Conservation (phyloP, 495 filamentous ascomycete species). For the Xylaria telfairii region DNA sequence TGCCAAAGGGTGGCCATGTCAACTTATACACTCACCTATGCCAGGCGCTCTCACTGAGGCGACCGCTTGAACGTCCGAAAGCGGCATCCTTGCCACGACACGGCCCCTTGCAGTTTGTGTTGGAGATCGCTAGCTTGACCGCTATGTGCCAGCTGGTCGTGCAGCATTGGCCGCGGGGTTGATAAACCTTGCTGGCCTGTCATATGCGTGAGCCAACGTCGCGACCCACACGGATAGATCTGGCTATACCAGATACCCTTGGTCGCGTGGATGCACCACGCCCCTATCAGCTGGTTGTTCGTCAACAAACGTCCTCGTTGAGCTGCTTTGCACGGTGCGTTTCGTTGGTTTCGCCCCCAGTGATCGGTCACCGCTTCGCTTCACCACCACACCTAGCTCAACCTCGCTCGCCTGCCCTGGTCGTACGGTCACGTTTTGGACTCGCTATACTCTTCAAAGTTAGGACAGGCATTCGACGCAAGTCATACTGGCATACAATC, state of each 20-base stretch:
- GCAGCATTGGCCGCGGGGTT: conserved; percentile 23
- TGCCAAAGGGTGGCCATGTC: background rate
- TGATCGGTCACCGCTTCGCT: conserved; percentile 22
- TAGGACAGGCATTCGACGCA: conserved; percentile 20
- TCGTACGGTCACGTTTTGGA: background rate
- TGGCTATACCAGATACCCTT: conserved; percentile 15
- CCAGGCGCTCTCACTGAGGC: background rate
- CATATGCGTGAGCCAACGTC: conserved; percentile 13
- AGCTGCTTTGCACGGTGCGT: background rate
- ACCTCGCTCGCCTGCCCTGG: background rate
- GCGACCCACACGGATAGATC: conserved; percentile 27
- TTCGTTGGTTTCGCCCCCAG: conserved; percentile 9
- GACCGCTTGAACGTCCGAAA: conserved; percentile 19
- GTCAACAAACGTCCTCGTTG: background rate
- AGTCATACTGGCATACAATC: conserved; percentile 25
- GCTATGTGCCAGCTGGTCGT: conserved; percentile 28
- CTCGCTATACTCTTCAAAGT: conserved; percentile 8
- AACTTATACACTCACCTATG: conserved; percentile 22
- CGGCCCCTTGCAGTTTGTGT: conserved; percentile 16
- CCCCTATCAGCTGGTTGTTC: conserved; percentile 20
- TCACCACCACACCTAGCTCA: conserved; percentile 21
- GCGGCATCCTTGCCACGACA: conserved; percentile 19
- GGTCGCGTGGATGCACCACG: conserved; percentile 24
- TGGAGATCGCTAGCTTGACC: conserved; percentile 24
- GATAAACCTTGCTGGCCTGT: conserved; percentile 22